Conservation (phyloP, 2,329 filamentous ascomycete genomes). For the Lecanosticta acicola region DNA sequence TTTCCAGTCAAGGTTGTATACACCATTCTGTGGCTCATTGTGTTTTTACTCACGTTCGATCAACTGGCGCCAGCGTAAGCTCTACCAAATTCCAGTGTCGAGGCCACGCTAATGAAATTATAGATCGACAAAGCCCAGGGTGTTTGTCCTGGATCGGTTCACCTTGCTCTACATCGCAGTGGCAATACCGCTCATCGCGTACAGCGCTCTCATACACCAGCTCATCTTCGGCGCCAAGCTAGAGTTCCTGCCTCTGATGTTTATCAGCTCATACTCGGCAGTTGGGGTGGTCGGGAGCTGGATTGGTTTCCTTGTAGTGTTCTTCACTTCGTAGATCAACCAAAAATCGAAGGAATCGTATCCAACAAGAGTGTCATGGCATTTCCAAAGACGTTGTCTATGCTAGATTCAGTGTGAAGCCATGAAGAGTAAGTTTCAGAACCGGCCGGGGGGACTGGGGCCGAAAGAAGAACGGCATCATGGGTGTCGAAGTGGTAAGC, state of each 20-base stretch:
- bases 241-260: conserved; percentile 94
- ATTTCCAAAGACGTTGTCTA: no score
- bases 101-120: conserved; percentile 6
- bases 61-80: conserved; percentile 70
- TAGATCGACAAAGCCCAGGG: conserved; percentile 65
- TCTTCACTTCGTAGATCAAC: conserved; percentile 50
- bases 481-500: no score
- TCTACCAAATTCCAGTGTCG: neutral
- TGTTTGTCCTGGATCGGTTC: conserved; percentile 88
- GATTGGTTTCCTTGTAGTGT: conserved; percentile 90
- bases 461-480: no score
- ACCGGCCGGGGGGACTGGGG: no score
- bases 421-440: no score
- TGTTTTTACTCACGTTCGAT: conserved; percentile 83
- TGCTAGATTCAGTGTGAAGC: no score
- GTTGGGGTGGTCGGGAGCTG: conserved; percentile 94
- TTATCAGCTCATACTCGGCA: conserved; percentile 89
- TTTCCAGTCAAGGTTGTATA: conserved; percentile 93
- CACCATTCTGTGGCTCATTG: conserved; percentile 82
- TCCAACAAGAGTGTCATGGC: neutral
- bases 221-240: conserved; percentile 75
- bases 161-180: conserved; percentile 83
- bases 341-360: neutral
- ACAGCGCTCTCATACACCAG: conserved; percentile 78
- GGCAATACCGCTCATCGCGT: conserved; percentile 81